These are phyloP conservation scores for Pistacia vera DNA, from an alignment of 345 rosid species.

Conservation along the genomic window DNA sequence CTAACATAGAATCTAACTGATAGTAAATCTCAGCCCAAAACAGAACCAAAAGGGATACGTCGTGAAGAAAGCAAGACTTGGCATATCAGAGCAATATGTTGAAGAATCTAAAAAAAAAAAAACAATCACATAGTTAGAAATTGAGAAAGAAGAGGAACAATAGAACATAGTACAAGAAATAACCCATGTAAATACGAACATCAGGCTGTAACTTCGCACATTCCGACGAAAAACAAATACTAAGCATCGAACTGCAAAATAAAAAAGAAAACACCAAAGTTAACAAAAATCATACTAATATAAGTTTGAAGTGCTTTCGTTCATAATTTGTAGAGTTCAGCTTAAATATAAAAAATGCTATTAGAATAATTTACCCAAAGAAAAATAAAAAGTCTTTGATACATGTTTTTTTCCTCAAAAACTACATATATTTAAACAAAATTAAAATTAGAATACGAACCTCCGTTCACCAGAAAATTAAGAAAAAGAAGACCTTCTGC, in stretches of 20 bases:
- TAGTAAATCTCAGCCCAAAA: constrained; percentile 98
- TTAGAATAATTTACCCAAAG: too few species aligned
- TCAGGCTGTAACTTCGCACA: constrained; percentile 60
- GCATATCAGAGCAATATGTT: constrained; percentile 85
- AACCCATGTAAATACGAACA: constrained; percentile 28
- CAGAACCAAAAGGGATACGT: constrained; percentile 84
- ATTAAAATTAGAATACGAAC: constrained; percentile 37
- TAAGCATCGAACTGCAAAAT: constrained; percentile 62
- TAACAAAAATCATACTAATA: not conserved
- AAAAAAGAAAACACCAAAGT: constrained; percentile 5
- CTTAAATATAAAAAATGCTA: too few species aligned
- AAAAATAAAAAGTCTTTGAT: too few species aligned
- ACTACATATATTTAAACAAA: not conserved
- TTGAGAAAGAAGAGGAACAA: not conserved
- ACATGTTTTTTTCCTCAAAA: not conserved
- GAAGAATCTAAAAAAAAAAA: constrained; percentile 64
- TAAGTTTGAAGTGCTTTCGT: not conserved
- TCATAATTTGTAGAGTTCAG: too few species aligned
- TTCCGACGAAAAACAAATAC: constrained; percentile 72
- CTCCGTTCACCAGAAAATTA: constrained; percentile 88
- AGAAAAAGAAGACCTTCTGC: constrained; percentile 92
- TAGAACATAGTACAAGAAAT: not conserved
- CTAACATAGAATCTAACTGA: constrained; percentile 41
- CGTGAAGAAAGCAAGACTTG: constrained; percentile 90
- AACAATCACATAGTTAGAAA: constrained; percentile 14